Evolutionary conservation across 805 yeast genomes (phyloP).

Genomic region (Nakazawaea populi): DNA sequence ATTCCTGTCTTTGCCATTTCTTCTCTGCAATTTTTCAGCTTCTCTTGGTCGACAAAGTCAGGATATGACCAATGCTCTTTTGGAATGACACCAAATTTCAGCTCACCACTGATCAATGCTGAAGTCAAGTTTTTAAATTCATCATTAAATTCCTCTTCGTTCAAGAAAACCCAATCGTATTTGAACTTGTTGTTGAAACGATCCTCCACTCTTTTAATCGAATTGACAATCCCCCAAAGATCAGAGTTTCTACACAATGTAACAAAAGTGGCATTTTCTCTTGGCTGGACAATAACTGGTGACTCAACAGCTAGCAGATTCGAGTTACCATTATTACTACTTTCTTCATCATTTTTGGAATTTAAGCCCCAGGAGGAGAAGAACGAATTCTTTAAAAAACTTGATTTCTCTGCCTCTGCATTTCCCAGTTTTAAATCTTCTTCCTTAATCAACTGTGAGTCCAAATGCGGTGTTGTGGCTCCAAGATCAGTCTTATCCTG

Average conservation of each 20-base stretch:
- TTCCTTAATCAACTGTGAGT: background rate
- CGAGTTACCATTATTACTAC: background rate
- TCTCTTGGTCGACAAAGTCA: conserved; percentile 64
- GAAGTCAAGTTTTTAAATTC: conserved; percentile 57
- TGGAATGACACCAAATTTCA: conserved; percentile 69
- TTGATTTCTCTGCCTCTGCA: background rate
- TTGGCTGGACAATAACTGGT: conserved; percentile 2
- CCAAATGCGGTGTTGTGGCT: conserved; percentile 4
- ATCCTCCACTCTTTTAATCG: conserved; percentile 70
- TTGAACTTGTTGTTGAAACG: conserved; percentile 70
- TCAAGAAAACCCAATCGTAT: conserved; percentile 91
- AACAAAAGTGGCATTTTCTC: conserved; percentile 48
- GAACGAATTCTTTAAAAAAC: conserved; percentile 1
- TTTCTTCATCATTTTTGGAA: background rate
- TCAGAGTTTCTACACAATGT: conserved; percentile 70
- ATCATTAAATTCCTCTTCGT: conserved; percentile 69
- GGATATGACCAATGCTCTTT: conserved; percentile 86
- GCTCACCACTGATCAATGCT: conserved; percentile 55
- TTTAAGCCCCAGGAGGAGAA: conserved; percentile 1
- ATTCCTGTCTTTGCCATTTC: conserved; percentile 38
- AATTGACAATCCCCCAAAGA: conserved; percentile 45
- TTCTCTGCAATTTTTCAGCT: conserved; percentile 59
- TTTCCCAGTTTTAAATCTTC: background rate
- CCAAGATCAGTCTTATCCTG: background rate
- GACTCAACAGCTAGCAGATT: background rate